phyloP scores from a whole-genome alignment of 2,329 filamentous ascomycete genomes.

The Aspergillaceae sp. region DNA sequence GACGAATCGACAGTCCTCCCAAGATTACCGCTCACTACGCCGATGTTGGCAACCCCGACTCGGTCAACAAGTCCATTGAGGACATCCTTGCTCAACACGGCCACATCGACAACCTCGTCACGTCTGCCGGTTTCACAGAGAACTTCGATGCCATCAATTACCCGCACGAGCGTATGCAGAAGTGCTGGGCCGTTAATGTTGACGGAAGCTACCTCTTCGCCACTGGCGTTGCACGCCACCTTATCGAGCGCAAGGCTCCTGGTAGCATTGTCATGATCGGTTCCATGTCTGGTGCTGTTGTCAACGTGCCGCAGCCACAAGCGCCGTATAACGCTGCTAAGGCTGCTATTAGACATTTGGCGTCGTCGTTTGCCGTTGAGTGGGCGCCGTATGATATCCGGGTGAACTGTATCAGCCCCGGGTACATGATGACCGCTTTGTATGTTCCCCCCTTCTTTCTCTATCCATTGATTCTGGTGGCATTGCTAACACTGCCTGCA shows the following conservation, averaged over 20 bases:
- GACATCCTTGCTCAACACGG: constrained; percentile 64
- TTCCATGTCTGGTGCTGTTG: constrained; percentile 87
- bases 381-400: constrained; percentile 84
- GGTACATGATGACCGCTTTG: constrained; percentile 94
- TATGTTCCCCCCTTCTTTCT: constrained; percentile 41
- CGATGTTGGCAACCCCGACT: constrained; percentile 73
- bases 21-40: constrained; percentile 84
- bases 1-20: constrained; percentile 48
- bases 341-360: constrained; percentile 82
- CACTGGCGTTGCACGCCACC: constrained; percentile 71
- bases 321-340: constrained; percentile 90
- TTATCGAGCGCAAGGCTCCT: constrained; percentile 69
- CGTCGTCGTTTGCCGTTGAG: constrained; percentile 80
- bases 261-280: constrained; percentile 93
- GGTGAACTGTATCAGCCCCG: constrained; percentile 90
- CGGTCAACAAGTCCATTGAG: constrained; percentile 64
- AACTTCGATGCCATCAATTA: constrained; percentile 90
- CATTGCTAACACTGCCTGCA: constrained; percentile 27
- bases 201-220: constrained; percentile 88
- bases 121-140: constrained; percentile 90
- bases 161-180: constrained; percentile 81
- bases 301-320: constrained; percentile 92
- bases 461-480: background rate
- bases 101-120: constrained; percentile 85
- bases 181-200: constrained; percentile 94